Evolutionary conservation across 2,329 filamentous ascomycete genomes (phyloP), one percentile per base, ranked within the genome.

Genomic region (Aspergillus hiratsukae): DNA sequence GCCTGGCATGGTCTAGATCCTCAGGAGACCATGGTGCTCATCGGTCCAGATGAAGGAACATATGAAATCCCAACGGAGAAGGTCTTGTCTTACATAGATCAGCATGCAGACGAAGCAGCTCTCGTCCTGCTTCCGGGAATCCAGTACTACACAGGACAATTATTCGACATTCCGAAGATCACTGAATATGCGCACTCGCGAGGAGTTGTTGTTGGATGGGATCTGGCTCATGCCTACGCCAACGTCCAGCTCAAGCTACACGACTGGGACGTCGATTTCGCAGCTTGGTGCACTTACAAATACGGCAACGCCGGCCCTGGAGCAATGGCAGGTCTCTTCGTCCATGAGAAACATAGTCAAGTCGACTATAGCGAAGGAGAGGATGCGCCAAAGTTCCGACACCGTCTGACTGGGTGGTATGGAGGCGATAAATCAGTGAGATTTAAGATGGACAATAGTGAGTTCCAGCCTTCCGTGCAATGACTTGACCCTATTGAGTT

Each of bases 271-370:
- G 90, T 94, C 41, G 91, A 96, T 71, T 95, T 95, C 64, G 91
- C 91, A 8, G 89, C 82, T 55, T 96, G 91, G 91, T 96, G 91
- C 75, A 92, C 88, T 7, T 96, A 96, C 81, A 96, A 96, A 77
- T 96, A 96, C 75, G 83, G 94, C 71, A 95, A 95, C 69, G 84
- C 86, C 21, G 91, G 91, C 0, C 90, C 91, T 0, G 91, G 91
- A 1, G 81, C 86, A 7, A 94, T 94, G 58, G 90, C 82, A 0
- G 90, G 89, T 1, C 79, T 87, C 1, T 96, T 90, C 62, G 87
- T 96, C 7, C 90, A 96, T 70, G 83, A 89, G 67, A 78, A 76
- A 48, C 88, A 94, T 68, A 85, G 87, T 35, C 70, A 62, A 25
- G 69, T 74, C 17, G 71, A 75, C 58, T 71, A 72, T 56, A 72